Base-by-base conservation (phyloP, 31 red algal genomes). In the Asparagopsis taxiformis region DNA sequence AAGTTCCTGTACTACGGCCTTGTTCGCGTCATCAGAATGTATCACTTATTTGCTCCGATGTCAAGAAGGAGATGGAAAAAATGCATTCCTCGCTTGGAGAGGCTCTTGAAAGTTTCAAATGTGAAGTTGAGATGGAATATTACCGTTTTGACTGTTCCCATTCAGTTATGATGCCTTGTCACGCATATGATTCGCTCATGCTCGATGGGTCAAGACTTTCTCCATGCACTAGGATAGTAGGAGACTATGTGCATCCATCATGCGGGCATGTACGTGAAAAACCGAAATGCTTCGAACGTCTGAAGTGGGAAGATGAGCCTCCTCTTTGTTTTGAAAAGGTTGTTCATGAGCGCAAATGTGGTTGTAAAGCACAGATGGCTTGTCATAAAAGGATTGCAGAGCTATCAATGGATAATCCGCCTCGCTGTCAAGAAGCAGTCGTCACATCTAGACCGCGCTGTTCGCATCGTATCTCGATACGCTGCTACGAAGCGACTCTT, bases 241-340 rank as follows among this genome's bases (percentile, higher is more conserved):
- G 31, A 31, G 78, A 82, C 41, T 82, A 62, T 43, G 66, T 82
- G 19, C 49, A 82, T 25, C 78, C 78, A 9, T 53, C 46, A 34
- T 82, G 78, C 57, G 78, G 78, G 17, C 78, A 82, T 51, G 61
- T 29, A 21, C 3, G 11, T 30, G 26, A 51, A 22, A 65, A 33
- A 0, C 65, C 65, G 25, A 50, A 32, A 3, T 82, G 78, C 28
- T 36, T 46, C 29, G 39, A 62, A n/a, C 64, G 78, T 3, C 78
- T 57, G 22, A 29, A 19, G 21, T 72, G 54, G 54, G 78, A 82
- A 48, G 31, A 51, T 35, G 31, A 44, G 33, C 37, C 78, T 1
- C 78, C 78, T 2, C 0, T 30, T 29, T 82, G 78, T 43, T 19
- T 2, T 6, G 38, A 46, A 41, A 25, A 24, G 11, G 78, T 82